Evolutionary conservation across 2,329 filamentous ascomycete species (phyloP).

Genomic region (Amphichorda felina): DNA sequence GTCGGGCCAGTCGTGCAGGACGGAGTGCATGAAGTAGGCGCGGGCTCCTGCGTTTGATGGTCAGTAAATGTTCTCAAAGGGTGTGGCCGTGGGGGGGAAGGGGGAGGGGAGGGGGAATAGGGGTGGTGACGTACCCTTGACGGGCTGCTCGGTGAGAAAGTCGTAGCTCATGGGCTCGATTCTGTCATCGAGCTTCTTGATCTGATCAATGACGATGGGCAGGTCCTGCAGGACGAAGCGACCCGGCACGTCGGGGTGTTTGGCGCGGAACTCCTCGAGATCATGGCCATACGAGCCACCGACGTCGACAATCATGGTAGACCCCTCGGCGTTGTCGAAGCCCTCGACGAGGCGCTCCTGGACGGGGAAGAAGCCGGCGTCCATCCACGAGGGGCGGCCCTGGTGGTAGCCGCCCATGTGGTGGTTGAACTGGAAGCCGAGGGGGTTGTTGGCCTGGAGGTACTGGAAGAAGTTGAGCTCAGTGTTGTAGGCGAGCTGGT

Average conservation of each 20-base stretch:
- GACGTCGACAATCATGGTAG: constrained; percentile 19
- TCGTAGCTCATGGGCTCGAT: constrained; percentile 27
- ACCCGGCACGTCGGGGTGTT: constrained; percentile 23
- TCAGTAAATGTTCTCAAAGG: background rate
- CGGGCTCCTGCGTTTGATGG: constrained; percentile 18
- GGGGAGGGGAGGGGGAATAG: background rate
- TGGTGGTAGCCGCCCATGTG: constrained; percentile 15
- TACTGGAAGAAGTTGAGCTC: constrained; percentile 20
- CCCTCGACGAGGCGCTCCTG: constrained; percentile 16
- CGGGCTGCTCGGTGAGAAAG: constrained; percentile 31
- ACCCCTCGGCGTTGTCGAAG: constrained; percentile 11
- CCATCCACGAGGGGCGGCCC: constrained; percentile 20
- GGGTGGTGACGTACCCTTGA: constrained; percentile 23
- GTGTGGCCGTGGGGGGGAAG: background rate
- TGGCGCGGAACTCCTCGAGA: constrained; percentile 16
- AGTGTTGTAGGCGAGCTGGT: constrained; percentile 18
- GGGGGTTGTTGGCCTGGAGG: constrained; percentile 12
- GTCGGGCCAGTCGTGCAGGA: constrained; percentile 28
- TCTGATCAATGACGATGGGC: constrained; percentile 22
- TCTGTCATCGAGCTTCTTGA: constrained; percentile 9
- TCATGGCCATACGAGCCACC: constrained; percentile 22
- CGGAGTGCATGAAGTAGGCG: constrained; percentile 26
- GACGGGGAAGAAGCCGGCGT: constrained; percentile 20
- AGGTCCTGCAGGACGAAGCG: constrained; percentile 35
- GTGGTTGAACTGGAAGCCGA: constrained; percentile 21